A percentile compares a stretch with the other conserved stretches of the same genome.
Conservation (phyloP, 2,329 filamentous ascomycete species). For the Neofusicoccum umdonicola region DNA sequence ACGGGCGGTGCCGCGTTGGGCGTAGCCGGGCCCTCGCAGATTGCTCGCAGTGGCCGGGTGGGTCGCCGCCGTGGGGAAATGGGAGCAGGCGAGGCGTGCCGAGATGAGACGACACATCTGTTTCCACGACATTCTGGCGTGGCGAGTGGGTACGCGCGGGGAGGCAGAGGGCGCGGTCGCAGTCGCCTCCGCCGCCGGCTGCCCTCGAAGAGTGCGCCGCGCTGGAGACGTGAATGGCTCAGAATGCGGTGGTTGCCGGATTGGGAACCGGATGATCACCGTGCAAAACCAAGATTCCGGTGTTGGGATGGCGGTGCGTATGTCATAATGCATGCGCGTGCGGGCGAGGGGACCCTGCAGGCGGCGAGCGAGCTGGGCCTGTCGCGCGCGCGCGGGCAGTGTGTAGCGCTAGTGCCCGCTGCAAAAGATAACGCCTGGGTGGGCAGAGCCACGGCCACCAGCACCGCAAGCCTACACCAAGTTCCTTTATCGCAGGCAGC, state of each 20-base stretch:
- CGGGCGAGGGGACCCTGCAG: constrained; percentile 1
- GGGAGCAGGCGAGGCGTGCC: background rate
- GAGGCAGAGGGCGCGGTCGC: background rate
- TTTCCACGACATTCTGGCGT: constrained; percentile 3
- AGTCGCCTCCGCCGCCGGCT: background rate
- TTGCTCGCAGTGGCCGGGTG: background rate
- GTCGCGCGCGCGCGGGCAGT: background rate
- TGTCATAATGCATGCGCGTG: constrained; percentile 7
- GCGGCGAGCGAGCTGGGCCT: background rate
- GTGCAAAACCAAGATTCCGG: constrained; percentile 1
- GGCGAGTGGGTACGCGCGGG: background rate
- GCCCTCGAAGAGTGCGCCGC: background rate
- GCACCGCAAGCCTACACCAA: background rate
- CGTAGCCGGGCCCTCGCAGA: background rate
- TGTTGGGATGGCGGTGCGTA: background rate
- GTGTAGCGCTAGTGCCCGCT: background rate
- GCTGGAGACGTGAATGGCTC: background rate
- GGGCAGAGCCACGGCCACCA: background rate
- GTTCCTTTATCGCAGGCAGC: background rate
- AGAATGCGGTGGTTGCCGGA: background rate
- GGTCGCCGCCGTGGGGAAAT: background rate
- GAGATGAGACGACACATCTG: background rate
- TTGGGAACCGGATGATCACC: constrained; percentile 3
- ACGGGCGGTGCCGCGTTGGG: constrained; percentile 4
- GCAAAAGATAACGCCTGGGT: constrained; percentile 6